A percentile compares a stretch with the other conserved stretches of the same genome.
Conservation (phyloP, 345 rosid genomes). For the Ceriops tagal region DNA sequence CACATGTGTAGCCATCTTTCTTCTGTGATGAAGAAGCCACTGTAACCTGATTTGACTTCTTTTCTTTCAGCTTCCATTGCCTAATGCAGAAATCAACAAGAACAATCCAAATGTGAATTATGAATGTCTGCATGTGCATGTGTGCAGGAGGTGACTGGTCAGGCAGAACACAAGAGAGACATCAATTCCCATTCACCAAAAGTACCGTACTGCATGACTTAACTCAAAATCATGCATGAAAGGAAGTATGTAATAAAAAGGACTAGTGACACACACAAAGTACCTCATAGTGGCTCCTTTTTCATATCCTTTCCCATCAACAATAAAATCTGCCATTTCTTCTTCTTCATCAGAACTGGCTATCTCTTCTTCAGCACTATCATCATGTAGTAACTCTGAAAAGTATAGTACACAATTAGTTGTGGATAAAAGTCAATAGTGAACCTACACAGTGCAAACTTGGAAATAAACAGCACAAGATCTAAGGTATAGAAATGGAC, state of each 20-base stretch:
- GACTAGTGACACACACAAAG: constrained; percentile 2
- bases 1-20: constrained; percentile 88
- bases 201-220: too few relatives aligned
- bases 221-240: background rate
- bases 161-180: too few relatives aligned
- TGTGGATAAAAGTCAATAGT: constrained; percentile 8
- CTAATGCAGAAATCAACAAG: constrained; percentile 27
- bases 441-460: constrained; percentile 1
- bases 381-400: constrained; percentile 58
- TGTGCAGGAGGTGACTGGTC: too few relatives aligned
- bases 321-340: constrained; percentile 96
- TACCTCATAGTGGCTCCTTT: constrained; percentile 64
- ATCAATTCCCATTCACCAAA: too few relatives aligned
- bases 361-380: constrained; percentile 86
- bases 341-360: constrained; percentile 81
- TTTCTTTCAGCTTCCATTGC: constrained; percentile 55
- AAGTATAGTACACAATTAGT: constrained; percentile 4
- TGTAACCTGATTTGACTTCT: constrained; percentile 67
- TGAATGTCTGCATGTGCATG: too few relatives aligned
- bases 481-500: too few relatives aligned
- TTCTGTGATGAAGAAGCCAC: constrained; percentile 68
- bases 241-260: background rate
- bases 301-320: constrained; percentile 78
- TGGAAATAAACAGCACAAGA: background rate
- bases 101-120: too few relatives aligned